Evolutionary conservation across 495 filamentous ascomycete genomes (phyloP), one percentile per base, ranked within the genome.

Genomic region (Penicillium cinerascens): DNA sequence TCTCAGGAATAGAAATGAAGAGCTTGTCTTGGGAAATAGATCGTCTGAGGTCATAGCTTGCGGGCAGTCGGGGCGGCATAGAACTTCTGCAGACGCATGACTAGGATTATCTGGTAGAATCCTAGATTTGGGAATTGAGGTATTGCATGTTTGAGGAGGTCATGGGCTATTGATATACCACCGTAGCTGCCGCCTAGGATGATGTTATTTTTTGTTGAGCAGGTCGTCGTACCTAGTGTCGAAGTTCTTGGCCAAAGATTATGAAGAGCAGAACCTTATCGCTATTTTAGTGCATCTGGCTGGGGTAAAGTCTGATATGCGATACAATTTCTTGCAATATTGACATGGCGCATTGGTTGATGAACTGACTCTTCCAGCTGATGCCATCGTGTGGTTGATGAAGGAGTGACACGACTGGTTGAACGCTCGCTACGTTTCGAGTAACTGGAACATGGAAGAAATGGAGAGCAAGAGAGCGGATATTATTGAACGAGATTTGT

Each of bases 141-240:
- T 13, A 80, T n/a, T 39, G 61, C 67, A 62, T 80, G 75, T 54
- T 78, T 78, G 56, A 82, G 75, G 46, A 80, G 58, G 49, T 77
- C 75, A 52, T 83, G 80, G 5, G 78, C 74, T 7, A 67, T 70
- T 5, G 75, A 75, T 11, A 79, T 44, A 21, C 78, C 80, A 38
- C 38, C 78, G 58, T 77, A 82, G 38, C 78, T 82, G 27, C 70
- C 78, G 20, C 79, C 80, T 25, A 82, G 62, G 46, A 83, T 73
- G 49, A 82, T 49, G 46, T 80, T 73, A n/a, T 68, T 74, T 51
- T 76, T 66, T 3, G 26, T 29, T 29, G 26, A 10, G 26, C n/a
- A n/a, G n/a, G n/a, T n/a, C n/a, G n/a, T n/a, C n/a, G n/a, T n/a
- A n/a, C n/a, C n/a, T n/a, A n/a, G n/a, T n/a, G n/a, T n/a, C n/a